phyloP scores from a whole-genome alignment of 768 basidiomycete genomes.

The Phaeotremella skinneri region DNA sequence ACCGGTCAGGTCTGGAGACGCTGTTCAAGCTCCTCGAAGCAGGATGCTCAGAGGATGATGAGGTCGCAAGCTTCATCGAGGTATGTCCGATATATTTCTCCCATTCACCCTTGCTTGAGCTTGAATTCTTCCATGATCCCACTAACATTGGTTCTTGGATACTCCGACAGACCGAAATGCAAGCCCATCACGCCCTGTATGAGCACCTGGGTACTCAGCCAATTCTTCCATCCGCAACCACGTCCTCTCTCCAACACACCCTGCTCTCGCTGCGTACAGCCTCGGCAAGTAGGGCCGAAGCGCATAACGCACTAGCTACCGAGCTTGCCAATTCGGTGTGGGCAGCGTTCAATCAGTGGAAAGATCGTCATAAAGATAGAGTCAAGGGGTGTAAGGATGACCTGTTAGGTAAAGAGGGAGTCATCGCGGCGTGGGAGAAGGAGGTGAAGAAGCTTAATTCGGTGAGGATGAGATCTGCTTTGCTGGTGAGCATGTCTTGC shows the following conservation, averaged over 20 bases:
- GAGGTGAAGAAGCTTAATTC: constrained; percentile 38
- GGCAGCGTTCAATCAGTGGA: constrained; percentile 79
- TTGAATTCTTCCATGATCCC: neutral
- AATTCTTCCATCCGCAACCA: constrained; percentile 54
- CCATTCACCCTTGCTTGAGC: neutral
- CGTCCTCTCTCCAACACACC: constrained; percentile 34
- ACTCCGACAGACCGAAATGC: constrained; percentile 63
- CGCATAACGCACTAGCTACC: constrained; percentile 67
- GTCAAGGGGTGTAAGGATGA: constrained; percentile 61
- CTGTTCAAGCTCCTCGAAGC: constrained; percentile 75
- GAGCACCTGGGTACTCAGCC: constrained; percentile 58
- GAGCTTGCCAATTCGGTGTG: constrained; percentile 74
- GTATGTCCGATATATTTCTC: constrained; percentile 54
- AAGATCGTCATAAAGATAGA: constrained; percentile 67
- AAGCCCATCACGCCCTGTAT: constrained; percentile 65
- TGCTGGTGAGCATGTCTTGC: neutral
- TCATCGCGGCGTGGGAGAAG: constrained; percentile 58
- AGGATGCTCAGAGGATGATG: constrained; percentile 79
- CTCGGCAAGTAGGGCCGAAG: constrained; percentile 62
- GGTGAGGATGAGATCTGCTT: constrained; percentile 53
- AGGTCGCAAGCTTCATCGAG: constrained; percentile 76
- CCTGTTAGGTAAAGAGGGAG: constrained; percentile 70
- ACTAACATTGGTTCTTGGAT: neutral
- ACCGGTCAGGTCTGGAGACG: constrained; percentile 75
- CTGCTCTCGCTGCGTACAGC: constrained; percentile 36